phyloP scores from a whole-genome alignment of 805 yeast genomes.

The Cyberlindnera euphorbiiphila region DNA sequence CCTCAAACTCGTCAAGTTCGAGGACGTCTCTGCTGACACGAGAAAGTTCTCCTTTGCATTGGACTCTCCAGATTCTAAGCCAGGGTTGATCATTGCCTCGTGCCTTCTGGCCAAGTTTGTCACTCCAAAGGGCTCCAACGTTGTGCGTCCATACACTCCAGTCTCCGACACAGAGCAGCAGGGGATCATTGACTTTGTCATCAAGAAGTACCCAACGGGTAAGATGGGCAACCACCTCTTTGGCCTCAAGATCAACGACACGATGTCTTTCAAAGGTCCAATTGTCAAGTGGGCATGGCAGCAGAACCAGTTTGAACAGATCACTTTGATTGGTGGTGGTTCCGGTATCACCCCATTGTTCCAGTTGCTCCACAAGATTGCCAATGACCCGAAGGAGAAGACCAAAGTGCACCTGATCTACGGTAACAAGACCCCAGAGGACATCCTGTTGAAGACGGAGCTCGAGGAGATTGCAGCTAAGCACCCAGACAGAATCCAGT shows the following conservation, averaged over 20 bases:
- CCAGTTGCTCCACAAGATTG: conserved; percentile 76
- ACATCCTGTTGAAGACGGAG: conserved; percentile 75
- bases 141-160: conserved; percentile 81
- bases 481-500: conserved; percentile 73
- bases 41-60: conserved; percentile 68
- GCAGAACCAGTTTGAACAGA: conserved; percentile 75
- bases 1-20: conserved; percentile 48
- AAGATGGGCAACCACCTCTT: conserved; percentile 75
- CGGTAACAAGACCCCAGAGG: conserved; percentile 75
- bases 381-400: conserved; percentile 78
- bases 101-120: conserved; percentile 76
- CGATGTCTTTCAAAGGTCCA: conserved; percentile 92
- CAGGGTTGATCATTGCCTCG: conserved; percentile 80
- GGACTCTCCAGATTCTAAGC: conserved; percentile 57
- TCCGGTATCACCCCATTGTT: conserved; percentile 94
- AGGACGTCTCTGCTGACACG: conserved; percentile 56
- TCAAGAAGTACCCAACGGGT: conserved; percentile 84
- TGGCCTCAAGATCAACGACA: conserved; percentile 70
- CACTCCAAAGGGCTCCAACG: conserved; percentile 79
- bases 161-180: conserved; percentile 60
- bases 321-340: conserved; percentile 92
- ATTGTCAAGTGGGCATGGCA: conserved; percentile 86
- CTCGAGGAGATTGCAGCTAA: conserved; percentile 63
- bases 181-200: conserved; percentile 75
- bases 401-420: conserved; percentile 82